A percentile compares a stretch with the other conserved stretches of the same genome.
Evolutionary conservation across 202 grass and related monocot species (phyloP).

Genomic region (Eragrostis tef): DNA sequence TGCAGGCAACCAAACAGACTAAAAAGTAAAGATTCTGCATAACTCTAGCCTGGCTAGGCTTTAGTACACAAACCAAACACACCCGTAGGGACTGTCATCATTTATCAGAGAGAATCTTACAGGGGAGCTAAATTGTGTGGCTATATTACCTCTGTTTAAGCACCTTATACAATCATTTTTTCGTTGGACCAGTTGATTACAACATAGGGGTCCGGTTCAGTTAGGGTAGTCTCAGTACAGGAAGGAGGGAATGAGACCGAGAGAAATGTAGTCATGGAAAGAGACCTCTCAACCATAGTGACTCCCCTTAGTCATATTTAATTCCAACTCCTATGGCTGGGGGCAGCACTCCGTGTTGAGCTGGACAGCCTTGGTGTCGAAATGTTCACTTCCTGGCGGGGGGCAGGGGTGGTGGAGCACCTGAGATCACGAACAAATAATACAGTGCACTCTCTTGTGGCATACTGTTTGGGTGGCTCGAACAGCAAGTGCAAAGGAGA

Average conservation of each 20-base stretch:
- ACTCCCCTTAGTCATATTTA: not conserved
- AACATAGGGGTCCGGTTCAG: not conserved
- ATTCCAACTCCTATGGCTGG: slow-evolving; percentile 17
- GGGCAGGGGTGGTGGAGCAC: slow-evolving; percentile 3
- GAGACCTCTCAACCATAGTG: slow-evolving; percentile 42
- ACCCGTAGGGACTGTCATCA: too few species aligned
- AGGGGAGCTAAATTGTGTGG: not conserved
- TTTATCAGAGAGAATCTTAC: not conserved
- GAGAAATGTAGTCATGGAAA: slow-evolving; percentile 37
- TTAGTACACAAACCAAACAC: too few species aligned
- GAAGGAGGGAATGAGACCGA: not conserved
- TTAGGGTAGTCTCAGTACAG: not conserved
- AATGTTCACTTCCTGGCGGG: slow-evolving; percentile 1
- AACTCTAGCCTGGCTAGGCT: too few species aligned
- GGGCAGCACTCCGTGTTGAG: not conserved
- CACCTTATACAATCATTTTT: not conserved
- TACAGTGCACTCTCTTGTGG: slow-evolving; percentile 1
- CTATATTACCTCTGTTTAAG: not conserved
- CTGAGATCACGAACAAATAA: slow-evolving; percentile 21
- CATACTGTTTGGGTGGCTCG: slow-evolving; percentile 36
- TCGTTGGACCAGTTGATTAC: not conserved
- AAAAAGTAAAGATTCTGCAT: too few species aligned
- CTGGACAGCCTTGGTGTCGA: not conserved
- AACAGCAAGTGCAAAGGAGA: slow-evolving; percentile 28
- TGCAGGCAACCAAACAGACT: too few species aligned